A percentile compares a stretch with the other conserved stretches of the same genome.
Conservation (phyloP, 768 basidiomycete genomes). For the Leccinellum luteum region DNA sequence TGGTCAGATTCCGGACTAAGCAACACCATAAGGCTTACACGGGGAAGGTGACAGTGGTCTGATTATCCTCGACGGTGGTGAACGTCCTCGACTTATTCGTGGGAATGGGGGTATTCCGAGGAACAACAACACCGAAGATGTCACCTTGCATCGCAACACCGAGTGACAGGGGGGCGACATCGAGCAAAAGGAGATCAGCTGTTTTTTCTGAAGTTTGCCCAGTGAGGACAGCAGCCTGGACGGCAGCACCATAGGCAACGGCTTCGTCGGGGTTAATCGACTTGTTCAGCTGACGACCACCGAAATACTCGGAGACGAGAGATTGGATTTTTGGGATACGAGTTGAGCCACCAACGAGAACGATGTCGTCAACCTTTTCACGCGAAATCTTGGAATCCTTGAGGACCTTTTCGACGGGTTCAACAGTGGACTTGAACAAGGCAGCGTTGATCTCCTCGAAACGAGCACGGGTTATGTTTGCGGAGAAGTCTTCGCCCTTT, state of each 20-base stretch:
- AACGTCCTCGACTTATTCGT: constrained; percentile 99
- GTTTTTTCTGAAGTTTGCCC: constrained; percentile 99
- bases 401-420: constrained; percentile 98
- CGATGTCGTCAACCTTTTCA: constrained; percentile 98
- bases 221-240: constrained; percentile 98
- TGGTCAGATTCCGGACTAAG: constrained; percentile 5
- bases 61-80: constrained; percentile 99
- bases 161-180: constrained; percentile 96
- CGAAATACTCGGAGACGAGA: constrained; percentile 97
- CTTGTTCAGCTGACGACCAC: constrained; percentile 98
- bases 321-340: constrained; percentile 99
- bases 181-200: constrained; percentile 95
- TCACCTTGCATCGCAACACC: constrained; percentile 99
- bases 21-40: constrained; percentile 52
- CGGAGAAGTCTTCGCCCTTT: constrained; percentile 95
- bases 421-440: constrained; percentile 95
- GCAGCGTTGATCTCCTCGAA: constrained; percentile 99
- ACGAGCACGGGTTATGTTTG: constrained; percentile 98
- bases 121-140: constrained; percentile 99
- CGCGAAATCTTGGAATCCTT: constrained; percentile 98
- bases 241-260: constrained; percentile 99
- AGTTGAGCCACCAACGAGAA: constrained; percentile 99
- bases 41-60: constrained; percentile 99
- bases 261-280: constrained; percentile 99
- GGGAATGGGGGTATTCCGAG: constrained; percentile 98